phyloP scores from a whole-genome alignment of 441 rosid genomes.

The Populus hybrid region DNA sequence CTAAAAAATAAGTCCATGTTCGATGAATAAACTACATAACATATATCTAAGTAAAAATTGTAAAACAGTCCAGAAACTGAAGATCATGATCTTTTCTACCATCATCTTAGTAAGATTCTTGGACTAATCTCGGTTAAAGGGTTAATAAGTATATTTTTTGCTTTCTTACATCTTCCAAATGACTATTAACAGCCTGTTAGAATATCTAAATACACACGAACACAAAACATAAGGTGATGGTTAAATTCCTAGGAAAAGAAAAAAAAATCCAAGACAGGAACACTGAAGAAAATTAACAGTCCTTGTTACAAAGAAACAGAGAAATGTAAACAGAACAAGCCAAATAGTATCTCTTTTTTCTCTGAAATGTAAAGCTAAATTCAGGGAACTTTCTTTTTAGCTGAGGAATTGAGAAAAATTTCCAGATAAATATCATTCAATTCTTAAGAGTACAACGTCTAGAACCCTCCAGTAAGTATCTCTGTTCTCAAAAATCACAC shows the following conservation, averaged over 20 bases:
- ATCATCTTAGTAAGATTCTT: neutral
- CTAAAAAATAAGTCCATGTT: constrained; percentile 3
- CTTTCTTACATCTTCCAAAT: neutral
- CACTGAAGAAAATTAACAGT: neutral
- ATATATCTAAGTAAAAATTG: neutral
- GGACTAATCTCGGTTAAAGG: neutral
- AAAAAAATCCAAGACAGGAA: no score
- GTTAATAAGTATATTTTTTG: neutral
- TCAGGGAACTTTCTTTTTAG: neutral
- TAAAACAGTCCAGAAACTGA: neutral
- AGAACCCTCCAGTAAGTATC: neutral
- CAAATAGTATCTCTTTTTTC: neutral
- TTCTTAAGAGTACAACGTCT: neutral
- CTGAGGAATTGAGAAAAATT: neutral
- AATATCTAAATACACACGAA: neutral
- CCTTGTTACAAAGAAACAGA: neutral
- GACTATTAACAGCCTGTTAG: neutral
- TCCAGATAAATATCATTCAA: no score
- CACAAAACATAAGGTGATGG: neutral
- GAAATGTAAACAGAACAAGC: neutral
- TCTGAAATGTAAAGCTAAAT: neutral
- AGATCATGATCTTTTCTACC: neutral
- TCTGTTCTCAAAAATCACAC: neutral
- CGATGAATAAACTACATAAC: neutral
- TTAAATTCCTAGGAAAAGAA: neutral